phyloP scores from a whole-genome alignment of 164 flowering plant genomes.

The Tetrastigma voinierianum region DNA sequence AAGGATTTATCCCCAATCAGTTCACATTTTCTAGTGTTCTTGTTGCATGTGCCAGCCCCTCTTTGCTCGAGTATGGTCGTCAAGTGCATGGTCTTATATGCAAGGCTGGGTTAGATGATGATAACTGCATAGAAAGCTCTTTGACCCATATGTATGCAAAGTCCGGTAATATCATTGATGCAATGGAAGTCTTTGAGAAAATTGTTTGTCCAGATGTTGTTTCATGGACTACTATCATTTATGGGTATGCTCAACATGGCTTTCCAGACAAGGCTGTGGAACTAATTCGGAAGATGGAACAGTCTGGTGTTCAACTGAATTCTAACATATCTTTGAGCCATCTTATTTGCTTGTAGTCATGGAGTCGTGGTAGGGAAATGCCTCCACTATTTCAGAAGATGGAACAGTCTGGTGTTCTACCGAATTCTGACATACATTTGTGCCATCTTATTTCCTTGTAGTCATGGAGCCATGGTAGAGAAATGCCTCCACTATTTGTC shows the following conservation, averaged over 20 bases:
- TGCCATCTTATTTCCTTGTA: slow-evolving; percentile 62
- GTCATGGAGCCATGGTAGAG: slow-evolving; percentile 64
- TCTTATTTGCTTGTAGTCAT: slow-evolving; percentile 73
- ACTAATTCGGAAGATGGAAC: slow-evolving; percentile 48
- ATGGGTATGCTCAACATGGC: slow-evolving; percentile 63
- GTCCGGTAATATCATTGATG: slow-evolving; percentile 50
- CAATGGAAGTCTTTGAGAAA: slow-evolving; percentile 34
- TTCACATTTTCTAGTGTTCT: slow-evolving; percentile 50
- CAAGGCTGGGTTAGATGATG: slow-evolving; percentile 34
- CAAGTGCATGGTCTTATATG: slow-evolving; percentile 50
- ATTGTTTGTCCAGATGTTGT: slow-evolving; percentile 48
- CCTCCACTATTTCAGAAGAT: slow-evolving; percentile 38
- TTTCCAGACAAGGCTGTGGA: slow-evolving; percentile 37
- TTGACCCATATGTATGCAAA: slow-evolving; percentile 66
- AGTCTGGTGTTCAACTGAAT: slow-evolving; percentile 32
- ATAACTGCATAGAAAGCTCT: slow-evolving; percentile 50
- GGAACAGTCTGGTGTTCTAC: slow-evolving; percentile 36
- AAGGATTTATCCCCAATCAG: slow-evolving; percentile 50
- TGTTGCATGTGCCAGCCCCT: slow-evolving; percentile 48
- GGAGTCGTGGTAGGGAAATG: slow-evolving; percentile 63
- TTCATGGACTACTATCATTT: slow-evolving; percentile 65
- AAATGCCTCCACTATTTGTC: slow-evolving; percentile 52
- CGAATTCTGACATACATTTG: slow-evolving; percentile 49
- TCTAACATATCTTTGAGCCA: slow-evolving; percentile 45
- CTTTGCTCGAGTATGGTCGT: slow-evolving; percentile 45